Percentiles rank a stretch among this genome's conserved stretches.
Evolutionary conservation across 768 basidiomycete species (phyloP).

Genomic region (Kwoniella mangroviensis): DNA sequence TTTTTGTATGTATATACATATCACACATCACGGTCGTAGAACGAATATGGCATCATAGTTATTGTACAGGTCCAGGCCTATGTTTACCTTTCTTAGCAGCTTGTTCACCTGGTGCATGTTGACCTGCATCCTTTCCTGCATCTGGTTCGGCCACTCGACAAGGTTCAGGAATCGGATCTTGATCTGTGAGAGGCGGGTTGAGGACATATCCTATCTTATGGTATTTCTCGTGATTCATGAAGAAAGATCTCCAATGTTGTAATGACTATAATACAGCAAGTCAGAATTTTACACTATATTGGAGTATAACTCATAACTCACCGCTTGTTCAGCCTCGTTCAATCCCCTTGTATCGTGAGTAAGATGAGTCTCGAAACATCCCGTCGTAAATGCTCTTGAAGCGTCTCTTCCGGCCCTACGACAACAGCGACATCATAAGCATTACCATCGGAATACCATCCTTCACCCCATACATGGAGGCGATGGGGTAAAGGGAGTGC

Average conservation of each 20-base stretch:
- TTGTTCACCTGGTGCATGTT: constrained; percentile 28
- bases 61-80: constrained; percentile 22
- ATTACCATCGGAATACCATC: constrained; percentile 43
- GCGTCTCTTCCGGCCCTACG: constrained; percentile 76
- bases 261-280: constrained; percentile 64
- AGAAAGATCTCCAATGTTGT: constrained; percentile 88
- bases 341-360: constrained; percentile 90
- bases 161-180: constrained; percentile 50
- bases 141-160: constrained; percentile 34
- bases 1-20: background rate
- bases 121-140: background rate
- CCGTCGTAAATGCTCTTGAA: constrained; percentile 89
- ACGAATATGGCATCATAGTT: background rate
- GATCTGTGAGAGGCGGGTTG: constrained; percentile 52
- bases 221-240: constrained; percentile 79
- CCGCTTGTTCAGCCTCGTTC: constrained; percentile 70
- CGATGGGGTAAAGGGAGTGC: background rate
- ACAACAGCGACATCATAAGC: too few relatives aligned
- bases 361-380: constrained; percentile 86
- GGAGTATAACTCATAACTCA: constrained; percentile 57
- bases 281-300: background rate
- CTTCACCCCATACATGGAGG: background rate
- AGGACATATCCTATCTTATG: constrained; percentile 72
- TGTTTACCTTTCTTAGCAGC: constrained; percentile 21
- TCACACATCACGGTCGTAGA: background rate